phyloP scores from a whole-genome alignment of 2,329 filamentous ascomycete genomes.

The Scytalidium lignicola region DNA sequence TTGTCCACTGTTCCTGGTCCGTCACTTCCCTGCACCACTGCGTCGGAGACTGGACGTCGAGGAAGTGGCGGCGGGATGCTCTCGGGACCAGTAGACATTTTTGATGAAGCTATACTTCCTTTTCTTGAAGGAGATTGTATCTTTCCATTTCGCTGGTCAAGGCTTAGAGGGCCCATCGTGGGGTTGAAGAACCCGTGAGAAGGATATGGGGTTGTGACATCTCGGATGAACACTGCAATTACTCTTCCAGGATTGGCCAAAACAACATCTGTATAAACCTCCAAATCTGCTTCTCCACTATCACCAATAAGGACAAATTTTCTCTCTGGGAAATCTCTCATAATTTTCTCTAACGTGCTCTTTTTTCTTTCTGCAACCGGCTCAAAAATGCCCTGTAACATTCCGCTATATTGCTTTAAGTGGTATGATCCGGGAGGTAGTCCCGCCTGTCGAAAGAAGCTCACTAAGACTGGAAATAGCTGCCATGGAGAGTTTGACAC shows the following conservation, averaged over 20 bases:
- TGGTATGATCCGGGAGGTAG: conserved; percentile 88
- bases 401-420: conserved; percentile 91
- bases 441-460: conserved; percentile 74
- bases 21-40: conserved; percentile 26
- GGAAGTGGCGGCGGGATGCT: conserved; percentile 19
- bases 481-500: conserved; percentile 99
- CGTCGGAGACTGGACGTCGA: conserved; percentile 18
- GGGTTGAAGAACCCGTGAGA: conserved; percentile 69
- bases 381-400: conserved; percentile 97
- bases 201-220: conserved; percentile 77
- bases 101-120: conserved; percentile 9
- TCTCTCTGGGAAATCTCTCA: conserved; percentile 83
- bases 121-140: conserved; percentile 10
- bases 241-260: conserved; percentile 78
- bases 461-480: conserved; percentile 81
- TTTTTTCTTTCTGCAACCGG: conserved; percentile 94
- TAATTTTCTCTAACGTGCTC: conserved; percentile 75
- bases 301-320: conserved; percentile 91
- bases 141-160: conserved; percentile 14
- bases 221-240: conserved; percentile 82
- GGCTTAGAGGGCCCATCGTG: conserved; percentile 24
- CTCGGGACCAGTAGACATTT: conserved; percentile 10
- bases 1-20: conserved; percentile 41
- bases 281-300: conserved; percentile 92
- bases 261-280: conserved; percentile 94